Evolutionary conservation across 1,139 yeast species (phyloP), one percentile per base, ranked within the genome.

Genomic region (Cylindricascospora bacillispora): DNA sequence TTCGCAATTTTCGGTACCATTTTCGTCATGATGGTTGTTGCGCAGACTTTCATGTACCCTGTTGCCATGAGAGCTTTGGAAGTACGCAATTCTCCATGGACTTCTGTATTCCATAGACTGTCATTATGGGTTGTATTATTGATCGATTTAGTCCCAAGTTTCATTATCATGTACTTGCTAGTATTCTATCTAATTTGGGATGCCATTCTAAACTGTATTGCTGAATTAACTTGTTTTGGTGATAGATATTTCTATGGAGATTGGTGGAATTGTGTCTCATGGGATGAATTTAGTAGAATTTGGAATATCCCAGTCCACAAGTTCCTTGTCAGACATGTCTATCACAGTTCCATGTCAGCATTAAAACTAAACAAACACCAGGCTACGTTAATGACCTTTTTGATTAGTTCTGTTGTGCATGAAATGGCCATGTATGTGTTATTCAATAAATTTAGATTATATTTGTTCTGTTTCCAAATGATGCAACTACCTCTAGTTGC

Each of bases 271-370:
- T 81, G 93, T 41, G 73, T 80, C 17, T 78, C 85, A 29, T 89
- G 95, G 95, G 85, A 81, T 34, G 89, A 85, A 51, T 89, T 81
- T 57, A 80, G 95, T 6, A 68, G 95, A 41, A 74, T 81, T 41
- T 92, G 99, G 98, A 89, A 89, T 52, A 68, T 73, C 6, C 95
- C 97, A 0, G 97, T 92, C n/a, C 95, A 89, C 54, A 71, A 75
- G 42, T 89, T 89, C 47, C 60, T 89, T 36, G 61, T 85, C 26
- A 70, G 97, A 40, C 99, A 92, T 50, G 98, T 89, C 6, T 92
- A 89, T 54, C 95, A 85, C 52, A 78, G 93, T 18, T 73, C 92
- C 11, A 81, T 89, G 36, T 73, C 92, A 40, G 75, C 86, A 0
- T 63, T 85, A 30, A 65, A 72, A 29, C 62, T 85, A 32, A 68